Evolutionary conservation across 345 rosid genomes (phyloP).

Genomic region (Ceriops tagal): DNA sequence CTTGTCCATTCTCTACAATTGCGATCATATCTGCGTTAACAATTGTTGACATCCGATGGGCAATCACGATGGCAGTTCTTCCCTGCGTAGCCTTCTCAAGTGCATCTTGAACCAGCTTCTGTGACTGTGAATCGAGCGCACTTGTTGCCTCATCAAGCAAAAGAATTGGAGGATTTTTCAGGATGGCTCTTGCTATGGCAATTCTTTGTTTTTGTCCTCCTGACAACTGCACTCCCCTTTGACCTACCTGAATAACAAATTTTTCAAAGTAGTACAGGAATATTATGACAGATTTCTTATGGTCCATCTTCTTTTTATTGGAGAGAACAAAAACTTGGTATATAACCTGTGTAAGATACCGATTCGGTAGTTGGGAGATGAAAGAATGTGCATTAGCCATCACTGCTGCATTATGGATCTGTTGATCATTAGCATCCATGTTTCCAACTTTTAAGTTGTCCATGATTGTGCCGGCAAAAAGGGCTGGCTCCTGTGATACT

Average conservation of each 20-base stretch:
- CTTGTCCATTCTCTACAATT: conserved; percentile 52
- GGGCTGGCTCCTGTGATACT: conserved; percentile 61
- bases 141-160: conserved; percentile 74
- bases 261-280: too few species aligned
- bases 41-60: conserved; percentile 61
- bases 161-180: conserved; percentile 62
- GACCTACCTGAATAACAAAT: conserved; percentile 41
- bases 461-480: conserved; percentile 54
- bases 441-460: conserved; percentile 62
- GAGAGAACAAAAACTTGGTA: too few species aligned
- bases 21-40: conserved; percentile 53
- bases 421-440: conserved; percentile 44
- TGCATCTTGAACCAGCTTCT: conserved; percentile 59
- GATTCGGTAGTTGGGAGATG: conserved; percentile 50
- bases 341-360: conserved; percentile 45
- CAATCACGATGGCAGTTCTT: conserved; percentile 55
- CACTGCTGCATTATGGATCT: conserved; percentile 43
- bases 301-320: background rate
- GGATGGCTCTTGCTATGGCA: conserved; percentile 61
- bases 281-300: background rate
- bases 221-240: conserved; percentile 63
- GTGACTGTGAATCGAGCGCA: conserved; percentile 62
- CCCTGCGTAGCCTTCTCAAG: conserved; percentile 57
- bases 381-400: conserved; percentile 58
- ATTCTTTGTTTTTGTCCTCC: conserved; percentile 73